Evolutionary conservation across 2,329 filamentous ascomycete genomes (phyloP), one percentile per base, ranked within the genome.

Genomic region (Paecilomyces sp.): DNA sequence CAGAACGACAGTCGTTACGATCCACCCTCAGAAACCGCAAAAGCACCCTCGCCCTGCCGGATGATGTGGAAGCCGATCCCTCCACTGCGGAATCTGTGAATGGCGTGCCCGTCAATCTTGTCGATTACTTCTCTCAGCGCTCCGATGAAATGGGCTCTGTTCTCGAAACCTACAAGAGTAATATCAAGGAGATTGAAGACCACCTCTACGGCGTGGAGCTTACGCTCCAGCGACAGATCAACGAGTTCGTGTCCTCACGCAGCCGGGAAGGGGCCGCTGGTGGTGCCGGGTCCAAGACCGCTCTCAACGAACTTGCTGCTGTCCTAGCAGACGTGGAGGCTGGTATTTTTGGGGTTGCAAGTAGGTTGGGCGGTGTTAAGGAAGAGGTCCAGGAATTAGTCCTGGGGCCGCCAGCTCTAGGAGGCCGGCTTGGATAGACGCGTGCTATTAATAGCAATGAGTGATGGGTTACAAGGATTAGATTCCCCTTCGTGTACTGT

Each of bases 251-350:
- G 54, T 71, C 75, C 34, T 76, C 71, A 47, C 72, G 72, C 55
- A 76, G 67, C 62, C 74, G 72, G 60, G 77, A 71, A 64, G 74
- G 76, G 31, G 67, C 67, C 30, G 69, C 59, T 66, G 71, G 22
- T 67, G 71, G 18, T 70, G 74, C 57, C 65, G 75, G 58, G 77
- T 82, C 71, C 41, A 77, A 69, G 61, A 77, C 70, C 62, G 70
- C 71, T 54, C 69, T 76, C 55, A 75, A 68, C 51, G 77, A 77
- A 60, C 76, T 88, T 53, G 83, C 82, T 15, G 81, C 79, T 12
- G 85, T 86, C 52, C 77, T 89, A 63, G 78, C 82, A 18, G 86
- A 88, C 64, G 87, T 89, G 61, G 85, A 89, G 73, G 79, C 83
- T 65, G 82, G 85, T 59, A 86, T 89, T 58, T 71, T 88, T 59